Evolutionary conservation across 2,329 filamentous ascomycete species (phyloP).

Genomic region (Xylariaceae sp.): DNA sequence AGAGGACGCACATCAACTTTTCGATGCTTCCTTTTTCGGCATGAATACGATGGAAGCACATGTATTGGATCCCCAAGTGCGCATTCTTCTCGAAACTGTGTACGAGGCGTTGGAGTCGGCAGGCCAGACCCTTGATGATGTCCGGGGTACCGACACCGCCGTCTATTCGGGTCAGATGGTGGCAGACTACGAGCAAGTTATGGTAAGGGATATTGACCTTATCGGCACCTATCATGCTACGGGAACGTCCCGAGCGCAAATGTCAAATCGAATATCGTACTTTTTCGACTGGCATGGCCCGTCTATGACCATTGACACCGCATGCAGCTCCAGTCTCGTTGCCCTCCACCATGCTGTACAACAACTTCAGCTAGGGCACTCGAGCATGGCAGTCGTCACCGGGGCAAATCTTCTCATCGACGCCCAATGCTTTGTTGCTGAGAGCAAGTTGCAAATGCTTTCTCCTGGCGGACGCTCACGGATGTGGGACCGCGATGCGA

Average conservation of each 20-base stretch:
- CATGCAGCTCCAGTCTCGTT: slow-evolving; percentile 41
- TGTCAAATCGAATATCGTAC: slow-evolving; percentile 24
- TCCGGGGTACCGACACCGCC: slow-evolving; percentile 1
- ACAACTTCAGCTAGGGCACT: no score
- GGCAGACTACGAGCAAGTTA: not conserved
- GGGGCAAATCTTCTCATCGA: slow-evolving; percentile 13
- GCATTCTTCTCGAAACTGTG: not conserved
- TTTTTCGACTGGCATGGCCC: slow-evolving; percentile 37
- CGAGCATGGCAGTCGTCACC: slow-evolving; percentile 11
- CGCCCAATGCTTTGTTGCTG: slow-evolving; percentile 6
- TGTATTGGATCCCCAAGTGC: slow-evolving; percentile 3
- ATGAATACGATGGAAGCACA: slow-evolving; percentile 3
- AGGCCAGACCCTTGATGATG: not conserved
- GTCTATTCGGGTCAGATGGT: slow-evolving; percentile 4
- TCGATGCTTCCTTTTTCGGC: slow-evolving; percentile 4
- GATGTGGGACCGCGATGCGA: slow-evolving; percentile 37
- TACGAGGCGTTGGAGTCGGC: slow-evolving; percentile 4
- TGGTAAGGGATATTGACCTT: not conserved
- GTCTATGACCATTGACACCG: slow-evolving; percentile 44
- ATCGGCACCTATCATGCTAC: not conserved
- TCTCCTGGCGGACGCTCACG: slow-evolving; percentile 29
- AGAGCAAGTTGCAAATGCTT: slow-evolving; percentile 29
- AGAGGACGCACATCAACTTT: not conserved
- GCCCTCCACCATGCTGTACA: slow-evolving; percentile 34
- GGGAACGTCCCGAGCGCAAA: slow-evolving; percentile 25